phyloP scores from a whole-genome alignment of 352 stramenopile species.

The Globisporangium alternatum region DNA sequence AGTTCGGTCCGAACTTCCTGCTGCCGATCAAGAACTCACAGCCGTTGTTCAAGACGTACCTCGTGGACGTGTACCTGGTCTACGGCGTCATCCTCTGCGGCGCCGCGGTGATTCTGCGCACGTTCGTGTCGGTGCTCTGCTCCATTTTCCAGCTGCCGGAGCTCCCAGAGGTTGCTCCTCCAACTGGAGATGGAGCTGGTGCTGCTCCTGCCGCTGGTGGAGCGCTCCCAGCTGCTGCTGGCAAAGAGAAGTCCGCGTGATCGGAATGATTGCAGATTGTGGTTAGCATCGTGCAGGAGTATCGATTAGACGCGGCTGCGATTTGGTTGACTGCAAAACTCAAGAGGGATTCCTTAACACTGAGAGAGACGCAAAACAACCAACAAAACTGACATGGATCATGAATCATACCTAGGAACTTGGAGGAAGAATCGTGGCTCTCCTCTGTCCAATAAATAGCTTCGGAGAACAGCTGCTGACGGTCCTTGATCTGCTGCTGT shows the following conservation, averaged over 20 bases:
- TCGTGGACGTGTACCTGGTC: conserved; percentile 85
- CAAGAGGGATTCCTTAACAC: background rate
- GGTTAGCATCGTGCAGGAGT: background rate
- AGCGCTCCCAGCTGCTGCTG: background rate
- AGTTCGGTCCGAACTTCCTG: conserved; percentile 50
- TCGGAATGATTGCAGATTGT: background rate
- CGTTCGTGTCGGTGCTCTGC: conserved; percentile 63
- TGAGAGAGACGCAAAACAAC: background rate
- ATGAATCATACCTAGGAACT: background rate
- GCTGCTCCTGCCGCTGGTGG: background rate
- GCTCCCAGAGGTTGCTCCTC: background rate
- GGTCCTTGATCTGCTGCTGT: background rate
- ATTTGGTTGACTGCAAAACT: background rate
- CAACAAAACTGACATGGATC: background rate
- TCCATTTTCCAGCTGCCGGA: conserved; percentile 56
- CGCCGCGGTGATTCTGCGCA: conserved; percentile 78
- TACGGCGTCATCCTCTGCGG: conserved; percentile 82
- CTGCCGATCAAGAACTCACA: conserved; percentile 57
- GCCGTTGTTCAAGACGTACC: conserved; percentile 79
- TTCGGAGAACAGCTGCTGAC: background rate
- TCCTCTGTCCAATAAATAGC: conserved; percentile 11
- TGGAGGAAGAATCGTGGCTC: background rate
- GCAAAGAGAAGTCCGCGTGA: conserved; percentile 8
- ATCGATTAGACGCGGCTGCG: background rate
- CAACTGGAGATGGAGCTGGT: background rate